Base-by-base conservation (phyloP, 2,329 filamentous ascomycete genomes). In the Penicillium sp. region DNA sequence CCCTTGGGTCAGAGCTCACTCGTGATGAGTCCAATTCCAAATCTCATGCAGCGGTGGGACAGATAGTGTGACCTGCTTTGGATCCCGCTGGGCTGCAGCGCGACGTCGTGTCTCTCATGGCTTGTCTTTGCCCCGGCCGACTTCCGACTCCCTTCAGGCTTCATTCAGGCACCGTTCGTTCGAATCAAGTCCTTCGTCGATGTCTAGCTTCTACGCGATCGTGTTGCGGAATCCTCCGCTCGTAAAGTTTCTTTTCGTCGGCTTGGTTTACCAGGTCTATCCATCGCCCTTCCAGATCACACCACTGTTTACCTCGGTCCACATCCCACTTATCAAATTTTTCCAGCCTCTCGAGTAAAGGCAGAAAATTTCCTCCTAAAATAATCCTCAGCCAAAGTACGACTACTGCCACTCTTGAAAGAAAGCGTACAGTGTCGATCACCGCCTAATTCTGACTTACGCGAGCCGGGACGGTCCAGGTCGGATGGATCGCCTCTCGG, bases 1-100 rank as follows among this genome's bases (percentile, higher is more conserved):
- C 8, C 34, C n/a, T 10, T 12, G 16, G 16, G 16, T 24, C 38
- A 42, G 4, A 23, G 45, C 24, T 44, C 29, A 43, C 45, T 54
- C 54, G 45, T 45, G 43, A 57, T 33, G 36, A 45, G 54, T 57
- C 43, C 18, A 49, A 54, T 57, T 57, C 49, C 18, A 21, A 54
- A 57, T 23, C 24, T 26, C 24, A 26, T 24, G 10, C n/a, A 6
- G 39, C n/a, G 9, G 39, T 52, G 53, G 39, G 26, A 51, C 44
- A 51, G 31, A 28, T 47, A 21, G 18, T 21, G 16, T 24, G 29
- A 31, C 24, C 34, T 16, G 33, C n/a, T 34, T 7, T 7, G 28
- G 28, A 45, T 21, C 42, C 33, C 34, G 39, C 29, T 23, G 29
- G 16, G 39, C 15, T 21, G 24, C 41, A 38, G 13, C 29, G 9